Percentiles rank a stretch among this genome's conserved stretches.
Evolutionary conservation across 2,329 filamentous ascomycete genomes (phyloP).

Genomic region (Clarireedia paspali): DNA sequence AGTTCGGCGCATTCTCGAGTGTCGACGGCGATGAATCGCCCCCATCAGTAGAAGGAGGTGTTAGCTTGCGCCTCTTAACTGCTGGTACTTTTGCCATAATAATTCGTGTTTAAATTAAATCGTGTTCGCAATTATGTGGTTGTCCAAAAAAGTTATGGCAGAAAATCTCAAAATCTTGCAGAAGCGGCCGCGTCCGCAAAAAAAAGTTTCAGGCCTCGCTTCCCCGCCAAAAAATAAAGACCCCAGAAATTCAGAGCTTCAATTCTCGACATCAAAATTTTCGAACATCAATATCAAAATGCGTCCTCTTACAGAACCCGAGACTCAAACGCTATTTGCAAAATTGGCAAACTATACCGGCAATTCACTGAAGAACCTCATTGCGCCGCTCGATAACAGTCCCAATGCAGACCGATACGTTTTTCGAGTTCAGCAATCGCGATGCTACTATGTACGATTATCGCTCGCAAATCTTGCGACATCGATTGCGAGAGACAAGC

Average conservation of each 20-base stretch:
- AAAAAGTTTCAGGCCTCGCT: conserved; percentile 22
- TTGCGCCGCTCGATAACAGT: conserved; percentile 62
- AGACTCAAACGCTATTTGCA: conserved; percentile 76
- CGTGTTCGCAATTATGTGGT: not conserved
- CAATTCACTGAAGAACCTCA: conserved; percentile 75
- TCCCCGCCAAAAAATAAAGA: conserved; percentile 18
- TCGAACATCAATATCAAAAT: conserved; percentile 37
- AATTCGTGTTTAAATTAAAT: conserved; percentile 8
- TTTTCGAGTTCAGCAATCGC: conserved; percentile 73
- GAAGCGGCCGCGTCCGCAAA: conserved; percentile 18
- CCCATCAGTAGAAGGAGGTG: conserved; percentile 42
- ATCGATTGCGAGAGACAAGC: conserved; percentile 70
- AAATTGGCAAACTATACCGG: conserved; percentile 95
- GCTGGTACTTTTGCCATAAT: conserved; percentile 28
- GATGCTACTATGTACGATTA: conserved; percentile 88
- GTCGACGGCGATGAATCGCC: conserved; percentile 32
- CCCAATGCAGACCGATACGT: conserved; percentile 70
- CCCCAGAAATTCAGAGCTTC: conserved; percentile 10
- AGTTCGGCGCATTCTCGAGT: conserved; percentile 19
- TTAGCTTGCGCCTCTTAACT: conserved; percentile 51
- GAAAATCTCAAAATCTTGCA: conserved; percentile 8
- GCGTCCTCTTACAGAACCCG: conserved; percentile 72
- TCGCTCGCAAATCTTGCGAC: conserved; percentile 88
- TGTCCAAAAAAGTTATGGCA: not conserved
- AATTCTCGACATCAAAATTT: not conserved